A percentile compares a stretch with the other conserved stretches of the same genome.
Evolutionary conservation across 139 green algal genomes (phyloP).

Genomic region (Tetradesmus lagerheimii): DNA sequence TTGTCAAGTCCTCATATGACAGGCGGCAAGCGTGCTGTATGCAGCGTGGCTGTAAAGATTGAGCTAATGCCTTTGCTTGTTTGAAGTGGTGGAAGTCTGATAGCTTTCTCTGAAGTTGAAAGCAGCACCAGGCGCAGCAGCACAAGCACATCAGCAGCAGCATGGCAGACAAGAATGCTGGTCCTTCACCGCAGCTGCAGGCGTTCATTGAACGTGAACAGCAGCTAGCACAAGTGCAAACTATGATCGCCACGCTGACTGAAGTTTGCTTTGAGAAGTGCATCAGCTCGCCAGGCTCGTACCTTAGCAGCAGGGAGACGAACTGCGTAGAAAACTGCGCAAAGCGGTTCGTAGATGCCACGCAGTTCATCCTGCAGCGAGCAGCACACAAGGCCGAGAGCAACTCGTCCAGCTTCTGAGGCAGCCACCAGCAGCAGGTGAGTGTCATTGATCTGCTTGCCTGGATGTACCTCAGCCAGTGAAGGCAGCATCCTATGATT

Average conservation of each 20-base stretch:
- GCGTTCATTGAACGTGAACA: slow-evolving; percentile 60
- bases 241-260: slow-evolving; percentile 67
- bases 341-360: slow-evolving; percentile 81
- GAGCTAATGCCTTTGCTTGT: too few relatives aligned
- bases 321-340: slow-evolving; percentile 79
- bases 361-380: slow-evolving; percentile 74
- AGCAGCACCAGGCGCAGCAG: neutral
- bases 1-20: neutral
- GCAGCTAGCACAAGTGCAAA: slow-evolving; percentile 70
- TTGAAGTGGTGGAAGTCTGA: neutral
- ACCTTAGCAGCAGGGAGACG: slow-evolving; percentile 67
- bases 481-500: too few relatives aligned
- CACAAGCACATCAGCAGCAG: neutral
- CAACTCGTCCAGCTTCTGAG: slow-evolving; percentile 17
- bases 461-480: neutral
- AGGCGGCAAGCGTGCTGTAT: neutral
- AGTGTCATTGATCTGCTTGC: neutral
- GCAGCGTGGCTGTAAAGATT: too few relatives aligned
- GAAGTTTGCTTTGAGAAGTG: slow-evolving; percentile 80
- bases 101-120: too few relatives aligned
- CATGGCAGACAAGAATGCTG: slow-evolving; percentile 41
- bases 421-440: slow-evolving; percentile 4
- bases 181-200: slow-evolving; percentile 54
- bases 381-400: slow-evolving; percentile 64
- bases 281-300: slow-evolving; percentile 63